Evolutionary conservation across 805 yeast species (phyloP), one percentile per base, ranked within the genome.

Genomic region (Jamesozyma piceae): DNA sequence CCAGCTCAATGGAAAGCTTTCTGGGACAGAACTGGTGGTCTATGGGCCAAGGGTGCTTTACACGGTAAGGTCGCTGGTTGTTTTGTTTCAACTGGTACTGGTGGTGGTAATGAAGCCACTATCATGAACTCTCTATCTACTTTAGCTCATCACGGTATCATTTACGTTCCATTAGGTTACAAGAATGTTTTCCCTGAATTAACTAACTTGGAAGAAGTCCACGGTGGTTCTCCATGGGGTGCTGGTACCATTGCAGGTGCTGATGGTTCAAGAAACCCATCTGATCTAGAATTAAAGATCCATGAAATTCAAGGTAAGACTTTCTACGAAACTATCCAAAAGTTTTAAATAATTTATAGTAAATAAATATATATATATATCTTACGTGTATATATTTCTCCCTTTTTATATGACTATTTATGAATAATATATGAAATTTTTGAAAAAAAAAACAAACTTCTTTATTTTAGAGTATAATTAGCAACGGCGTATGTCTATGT

Each of bases 141-240:
- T 42, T 69, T 81, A 46, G 78, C 76, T 35, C 95, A 86, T 64
- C 94, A 85, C 60, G 95, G 95, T 59, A 72, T 85, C 69, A 68
- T 80, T 52, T 85, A 64, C 62, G 78, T 86, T 45, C 95, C 95
- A 48, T 72, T 85, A 53, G 95, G 95, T 58, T 75, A 74, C 67
- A 77, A 72, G 41, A 63, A 71, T 30, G 72, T 69, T 33, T 77
- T 78, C 58, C 72, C 74, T 39, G 73, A 74, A 45, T 62, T 78
- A 53, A 58, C 72, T 39, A 72, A 72, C 62, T 57, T 81, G 44
- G 72, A 69, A 18, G 89, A 80, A 66, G 71, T 74, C 43, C 89
- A 81, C 58, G 95, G 94, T 55, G 81, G 82, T 54, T 76, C 89
- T 43, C 75, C 95, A 41, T 86, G 87, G 82, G 94, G 94, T 65